Evolutionary conservation across 305 asterid species (phyloP), one percentile per base, ranked within the genome.

Genomic region (Lippia alba): DNA sequence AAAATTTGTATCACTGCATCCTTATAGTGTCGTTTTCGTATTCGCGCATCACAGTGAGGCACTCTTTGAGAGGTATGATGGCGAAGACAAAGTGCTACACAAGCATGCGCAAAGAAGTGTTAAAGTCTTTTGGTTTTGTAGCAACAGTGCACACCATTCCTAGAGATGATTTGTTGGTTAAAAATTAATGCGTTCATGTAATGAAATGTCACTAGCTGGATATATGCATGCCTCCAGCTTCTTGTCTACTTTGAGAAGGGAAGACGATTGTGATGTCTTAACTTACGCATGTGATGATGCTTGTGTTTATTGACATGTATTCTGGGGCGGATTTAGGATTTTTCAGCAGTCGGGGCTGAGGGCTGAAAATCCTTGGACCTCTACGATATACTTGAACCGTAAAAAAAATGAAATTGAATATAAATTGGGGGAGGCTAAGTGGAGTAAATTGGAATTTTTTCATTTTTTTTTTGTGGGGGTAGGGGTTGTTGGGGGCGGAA

Each of bases 201-300:
- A 62, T 74, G 73, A 67, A 53, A 71, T 36, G 44, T 64, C 60
- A 18, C 24, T 17, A 41, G 66, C 66, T 64, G 48, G 24, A 58
- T n/a, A n/a, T n/a, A 34, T 72, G 67, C 15, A 70, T 65, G 73
- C 30, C 30, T 24, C 30, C 30, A 64, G 46, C 56, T 39, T 48
- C 20, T 71, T 67, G 67, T 61, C 80, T 41, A 74, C 70, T 49
- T 66, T 34, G 16, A 79, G 75, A 64, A 66, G 64, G 56, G 33
- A 71, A 79, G 77, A n/a, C n/a, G n/a, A 67, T 62, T 67, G 72
- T 75, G 70, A 79, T 56, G 68, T 8, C 19, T 74, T 51, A 62
- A 71, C 75, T 66, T 15, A 71, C 63, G 55, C 68, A 61, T 71
- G 75, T 79, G 69, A 59, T 53, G 65, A 60, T 66, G 32, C 7